phyloP scores from a whole-genome alignment of 768 basidiomycete species.

The Dioszegia hungarica region DNA sequence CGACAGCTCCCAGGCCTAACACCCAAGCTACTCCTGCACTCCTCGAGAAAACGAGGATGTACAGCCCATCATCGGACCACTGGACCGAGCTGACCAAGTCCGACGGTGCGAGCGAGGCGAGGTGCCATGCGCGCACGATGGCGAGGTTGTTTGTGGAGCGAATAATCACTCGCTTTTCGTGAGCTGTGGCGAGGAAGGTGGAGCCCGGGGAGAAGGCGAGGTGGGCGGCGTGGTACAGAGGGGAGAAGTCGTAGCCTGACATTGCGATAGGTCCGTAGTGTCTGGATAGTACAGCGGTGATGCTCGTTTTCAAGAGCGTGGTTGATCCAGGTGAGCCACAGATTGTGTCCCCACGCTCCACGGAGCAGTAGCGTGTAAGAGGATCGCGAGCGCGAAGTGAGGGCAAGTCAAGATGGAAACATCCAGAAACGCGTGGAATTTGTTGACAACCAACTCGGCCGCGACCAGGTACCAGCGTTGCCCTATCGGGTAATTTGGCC shows the following conservation, averaged over 20 bases:
- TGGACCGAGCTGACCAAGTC: constrained; percentile 65
- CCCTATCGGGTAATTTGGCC: background rate
- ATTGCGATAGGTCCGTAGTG: too few species aligned
- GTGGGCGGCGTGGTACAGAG: constrained; percentile 23
- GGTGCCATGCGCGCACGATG: constrained; percentile 72
- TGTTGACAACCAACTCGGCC: background rate
- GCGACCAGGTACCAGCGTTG: too few species aligned
- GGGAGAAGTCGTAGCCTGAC: constrained; percentile 41
- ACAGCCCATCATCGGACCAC: constrained; percentile 87
- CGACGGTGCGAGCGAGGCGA: constrained; percentile 49
- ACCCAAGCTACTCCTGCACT: constrained; percentile 67
- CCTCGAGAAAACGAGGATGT: constrained; percentile 73
- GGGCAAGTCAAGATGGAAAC: too few species aligned
- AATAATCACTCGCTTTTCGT: constrained; percentile 73
- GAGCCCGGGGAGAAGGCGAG: constrained; percentile 73
- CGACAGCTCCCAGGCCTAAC: constrained; percentile 72
- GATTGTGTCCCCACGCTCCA: too few species aligned
- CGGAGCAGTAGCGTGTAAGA: too few species aligned
- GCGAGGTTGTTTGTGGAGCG: constrained; percentile 78
- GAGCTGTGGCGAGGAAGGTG: constrained; percentile 76
- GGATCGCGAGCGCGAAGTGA: too few species aligned
- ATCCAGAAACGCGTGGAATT: too few species aligned
- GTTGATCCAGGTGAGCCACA: too few species aligned
- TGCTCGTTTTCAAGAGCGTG: too few species aligned
- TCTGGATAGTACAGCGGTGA: too few species aligned